These are phyloP conservation scores for Aureobasidium musti DNA, from an alignment of 2,329 filamentous ascomycete genomes.

Conservation along the genomic window DNA sequence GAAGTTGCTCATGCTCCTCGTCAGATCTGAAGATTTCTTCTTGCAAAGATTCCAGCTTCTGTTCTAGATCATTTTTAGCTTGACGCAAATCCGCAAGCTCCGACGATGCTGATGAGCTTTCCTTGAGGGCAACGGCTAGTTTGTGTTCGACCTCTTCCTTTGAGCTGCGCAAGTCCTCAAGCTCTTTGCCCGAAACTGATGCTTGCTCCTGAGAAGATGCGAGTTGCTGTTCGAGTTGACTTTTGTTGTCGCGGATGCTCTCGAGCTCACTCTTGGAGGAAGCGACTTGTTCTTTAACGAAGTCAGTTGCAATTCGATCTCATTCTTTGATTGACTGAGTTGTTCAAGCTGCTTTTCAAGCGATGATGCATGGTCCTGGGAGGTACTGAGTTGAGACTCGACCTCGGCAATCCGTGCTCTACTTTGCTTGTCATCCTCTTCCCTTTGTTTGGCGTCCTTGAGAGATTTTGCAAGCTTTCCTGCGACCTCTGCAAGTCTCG, in stretches of 20 bases:
- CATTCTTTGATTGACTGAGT: slow-evolving; percentile 24
- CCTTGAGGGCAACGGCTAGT: background rate
- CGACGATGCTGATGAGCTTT: background rate
- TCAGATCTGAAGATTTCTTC: background rate
- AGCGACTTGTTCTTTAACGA: background rate
- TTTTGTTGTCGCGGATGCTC: slow-evolving; percentile 1
- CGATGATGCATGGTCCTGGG: slow-evolving; percentile 1
- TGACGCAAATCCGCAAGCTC: slow-evolving; percentile 21
- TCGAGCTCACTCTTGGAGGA: background rate
- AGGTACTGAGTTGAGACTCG: slow-evolving; percentile 14
- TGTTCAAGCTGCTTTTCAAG: slow-evolving; percentile 21
- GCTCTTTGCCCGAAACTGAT: slow-evolving; percentile 10
- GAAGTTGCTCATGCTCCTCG: slow-evolving; percentile 1
- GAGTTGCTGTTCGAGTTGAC: slow-evolving; percentile 20
- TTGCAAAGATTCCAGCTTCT: background rate
- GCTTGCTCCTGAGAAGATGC: slow-evolving; percentile 15
- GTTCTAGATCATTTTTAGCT: slow-evolving; percentile 20
- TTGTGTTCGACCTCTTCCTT: slow-evolving; percentile 25
- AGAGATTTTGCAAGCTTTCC: slow-evolving; percentile 32
- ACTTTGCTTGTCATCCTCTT: slow-evolving; percentile 15
- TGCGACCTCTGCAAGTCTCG: slow-evolving; percentile 37
- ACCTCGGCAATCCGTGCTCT: slow-evolving; percentile 10
- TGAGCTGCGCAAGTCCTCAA: slow-evolving; percentile 4
- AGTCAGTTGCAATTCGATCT: slow-evolving; percentile 18
- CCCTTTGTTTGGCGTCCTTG: slow-evolving; percentile 25